phyloP scores from a whole-genome alignment of 768 basidiomycete genomes.

The Austroboletus eburneus region DNA sequence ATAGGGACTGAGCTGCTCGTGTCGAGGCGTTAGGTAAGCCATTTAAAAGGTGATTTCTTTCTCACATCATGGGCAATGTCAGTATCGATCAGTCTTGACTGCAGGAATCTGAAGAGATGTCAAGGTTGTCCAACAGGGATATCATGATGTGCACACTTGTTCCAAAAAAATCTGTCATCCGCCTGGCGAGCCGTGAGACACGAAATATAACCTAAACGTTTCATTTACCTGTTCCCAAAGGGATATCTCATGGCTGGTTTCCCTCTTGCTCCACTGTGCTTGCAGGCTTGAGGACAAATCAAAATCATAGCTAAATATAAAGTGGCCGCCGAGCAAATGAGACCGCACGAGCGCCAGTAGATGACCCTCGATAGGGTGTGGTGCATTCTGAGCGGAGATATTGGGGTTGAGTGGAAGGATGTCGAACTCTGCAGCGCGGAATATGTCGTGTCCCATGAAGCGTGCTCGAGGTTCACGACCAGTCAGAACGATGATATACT shows the following conservation, averaged over 20 bases:
- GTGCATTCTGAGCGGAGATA: constrained; percentile 60
- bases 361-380: constrained; percentile 85
- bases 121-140: constrained; percentile 3
- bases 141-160: constrained; percentile 43
- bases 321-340: constrained; percentile 74
- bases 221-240: constrained; percentile 74
- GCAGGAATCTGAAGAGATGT: constrained; percentile 41
- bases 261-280: constrained; percentile 62
- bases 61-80: constrained; percentile 65
- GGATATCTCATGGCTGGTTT: constrained; percentile 48
- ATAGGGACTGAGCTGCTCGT: constrained; percentile 70
- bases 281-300: constrained; percentile 88
- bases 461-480: constrained; percentile 73
- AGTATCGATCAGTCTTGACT: constrained; percentile 56
- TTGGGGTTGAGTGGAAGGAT: constrained; percentile 81
- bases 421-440: constrained; percentile 85
- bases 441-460: constrained; percentile 83
- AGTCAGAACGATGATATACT: constrained; percentile 88
- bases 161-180: constrained; percentile 99
- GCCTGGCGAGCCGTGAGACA: constrained; percentile 46
- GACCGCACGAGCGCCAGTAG: constrained; percentile 81
- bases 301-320: constrained; percentile 88
- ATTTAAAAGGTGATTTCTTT: not conserved
- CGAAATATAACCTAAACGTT: not conserved
- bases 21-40: constrained; percentile 8